A percentile compares a stretch with the other conserved stretches of the same genome.
Evolutionary conservation across 768 basidiomycete species (phyloP).

Genomic region (Candolleomyces aberdarensis): DNA sequence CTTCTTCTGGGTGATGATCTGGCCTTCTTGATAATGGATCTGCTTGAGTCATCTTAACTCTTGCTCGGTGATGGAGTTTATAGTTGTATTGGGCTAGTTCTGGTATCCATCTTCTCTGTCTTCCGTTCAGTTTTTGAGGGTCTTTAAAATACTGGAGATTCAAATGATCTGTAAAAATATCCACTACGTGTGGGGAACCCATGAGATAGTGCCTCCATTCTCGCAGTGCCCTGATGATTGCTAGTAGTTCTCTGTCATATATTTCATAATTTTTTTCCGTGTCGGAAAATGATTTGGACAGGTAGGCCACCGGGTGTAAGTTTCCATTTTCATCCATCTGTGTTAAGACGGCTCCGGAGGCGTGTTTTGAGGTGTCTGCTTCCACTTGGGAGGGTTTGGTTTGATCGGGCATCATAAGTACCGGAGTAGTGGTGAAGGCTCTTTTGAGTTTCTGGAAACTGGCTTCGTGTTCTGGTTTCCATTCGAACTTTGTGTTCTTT

Average conservation of each 20-base stretch:
- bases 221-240: not conserved
- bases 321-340: constrained; percentile 1
- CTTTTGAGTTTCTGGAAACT: constrained; percentile 22
- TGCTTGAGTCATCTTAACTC: not conserved
- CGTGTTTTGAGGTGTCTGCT: constrained; percentile 1
- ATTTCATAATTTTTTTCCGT: not conserved
- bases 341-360: constrained; percentile 11
- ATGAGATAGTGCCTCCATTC: not conserved
- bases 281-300: not conserved
- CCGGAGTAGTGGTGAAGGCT: constrained; percentile 7
- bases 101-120: not conserved
- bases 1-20: not conserved
- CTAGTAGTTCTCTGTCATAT: not conserved
- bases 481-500: constrained; percentile 21
- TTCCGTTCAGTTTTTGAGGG: too few species aligned
- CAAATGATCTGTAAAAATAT: not conserved
- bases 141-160: too few species aligned
- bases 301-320: not conserved
- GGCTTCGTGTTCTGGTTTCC: too few species aligned
- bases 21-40: not conserved
- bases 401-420: not conserved
- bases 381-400: constrained; percentile 4
- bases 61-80: not conserved
- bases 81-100: not conserved
- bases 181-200: not conserved